A percentile compares a stretch with the other conserved stretches of the same genome.
Conservation (phyloP, 345 rosid genomes). For the Aquilaria malaccensis region DNA sequence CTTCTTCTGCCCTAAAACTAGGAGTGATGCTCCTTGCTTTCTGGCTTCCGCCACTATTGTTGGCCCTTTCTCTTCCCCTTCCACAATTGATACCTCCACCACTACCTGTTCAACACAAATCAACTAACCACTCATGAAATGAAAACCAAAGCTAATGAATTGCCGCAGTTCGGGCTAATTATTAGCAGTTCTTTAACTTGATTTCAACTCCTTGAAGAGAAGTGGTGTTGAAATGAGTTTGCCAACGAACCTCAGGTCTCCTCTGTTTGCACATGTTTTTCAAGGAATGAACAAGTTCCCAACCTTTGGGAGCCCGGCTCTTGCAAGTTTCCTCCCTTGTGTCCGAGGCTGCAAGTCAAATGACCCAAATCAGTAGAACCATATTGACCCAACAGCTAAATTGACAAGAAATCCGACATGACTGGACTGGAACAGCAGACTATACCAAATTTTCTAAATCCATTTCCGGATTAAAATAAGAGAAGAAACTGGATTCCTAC, state of each 20-base stretch:
- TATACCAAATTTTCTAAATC: neutral
- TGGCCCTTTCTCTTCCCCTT: constrained; percentile 80
- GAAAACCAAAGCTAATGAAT: neutral
- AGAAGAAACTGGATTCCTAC: neutral
- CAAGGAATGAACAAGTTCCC: constrained; percentile 40
- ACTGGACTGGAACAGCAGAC: neutral
- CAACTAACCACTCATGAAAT: neutral
- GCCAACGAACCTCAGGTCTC: constrained; percentile 67
- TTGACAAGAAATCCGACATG: no score
- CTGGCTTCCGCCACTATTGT: constrained; percentile 76
- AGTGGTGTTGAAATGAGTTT: neutral
- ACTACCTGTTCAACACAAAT: constrained; percentile 35
- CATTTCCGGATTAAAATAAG: neutral
- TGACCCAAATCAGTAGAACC: neutral
- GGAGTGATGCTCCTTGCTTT: constrained; percentile 48
- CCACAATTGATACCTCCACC: constrained; percentile 51
- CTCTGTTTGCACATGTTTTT: constrained; percentile 55
- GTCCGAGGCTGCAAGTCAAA: constrained; percentile 14
- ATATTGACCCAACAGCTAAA: no score
- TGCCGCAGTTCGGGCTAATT: neutral
- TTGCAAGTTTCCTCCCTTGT: constrained; percentile 29
- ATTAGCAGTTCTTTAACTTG: no score
- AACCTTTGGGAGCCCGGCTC: constrained; percentile 41
- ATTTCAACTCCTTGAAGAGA: neutral
- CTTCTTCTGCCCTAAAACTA: constrained; percentile 74